Conservation (phyloP, 2,329 filamentous ascomycete species). For the Apiospora arundinis region DNA sequence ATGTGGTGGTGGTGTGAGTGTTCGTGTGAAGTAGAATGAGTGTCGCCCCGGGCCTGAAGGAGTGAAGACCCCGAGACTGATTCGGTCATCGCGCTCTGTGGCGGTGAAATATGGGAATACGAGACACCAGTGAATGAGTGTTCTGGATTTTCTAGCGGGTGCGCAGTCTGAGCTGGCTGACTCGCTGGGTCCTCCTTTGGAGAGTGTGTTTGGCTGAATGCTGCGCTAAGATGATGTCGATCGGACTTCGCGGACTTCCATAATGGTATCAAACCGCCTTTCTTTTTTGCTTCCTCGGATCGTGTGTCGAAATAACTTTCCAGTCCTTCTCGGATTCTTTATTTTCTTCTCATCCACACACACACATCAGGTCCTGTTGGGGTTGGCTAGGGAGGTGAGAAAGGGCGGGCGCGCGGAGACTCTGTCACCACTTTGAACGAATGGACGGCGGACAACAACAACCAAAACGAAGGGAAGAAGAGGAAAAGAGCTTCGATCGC, state of each 20-base stretch:
- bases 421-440: conserved; percentile 18
- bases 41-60: conserved; percentile 51
- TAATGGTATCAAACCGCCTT: conserved; percentile 5
- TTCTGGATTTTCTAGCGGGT: conserved; percentile 34
- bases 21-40: conserved; percentile 31
- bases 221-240: conserved; percentile 26
- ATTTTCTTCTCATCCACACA: neutral
- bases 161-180: conserved; percentile 31
- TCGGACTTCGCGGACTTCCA: conserved; percentile 20
- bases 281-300: conserved; percentile 5
- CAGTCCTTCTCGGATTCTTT: neutral
- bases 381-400: neutral
- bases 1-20: conserved; percentile 43
- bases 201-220: conserved; percentile 16
- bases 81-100: conserved; percentile 50
- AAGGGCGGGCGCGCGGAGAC: conserved; percentile 7
- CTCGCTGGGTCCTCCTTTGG: conserved; percentile 22
- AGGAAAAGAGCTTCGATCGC: conserved; percentile 4
- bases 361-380: neutral
- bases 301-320: neutral
- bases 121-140: conserved; percentile 36
- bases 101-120: conserved; percentile 44
- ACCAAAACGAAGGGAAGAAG: conserved; percentile 19
- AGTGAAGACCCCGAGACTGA: conserved; percentile 54
- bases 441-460: conserved; percentile 16